These are phyloP conservation scores for Suhomyces pyralidae DNA, from an alignment of 805 yeast genomes.

Conservation along the genomic window DNA sequence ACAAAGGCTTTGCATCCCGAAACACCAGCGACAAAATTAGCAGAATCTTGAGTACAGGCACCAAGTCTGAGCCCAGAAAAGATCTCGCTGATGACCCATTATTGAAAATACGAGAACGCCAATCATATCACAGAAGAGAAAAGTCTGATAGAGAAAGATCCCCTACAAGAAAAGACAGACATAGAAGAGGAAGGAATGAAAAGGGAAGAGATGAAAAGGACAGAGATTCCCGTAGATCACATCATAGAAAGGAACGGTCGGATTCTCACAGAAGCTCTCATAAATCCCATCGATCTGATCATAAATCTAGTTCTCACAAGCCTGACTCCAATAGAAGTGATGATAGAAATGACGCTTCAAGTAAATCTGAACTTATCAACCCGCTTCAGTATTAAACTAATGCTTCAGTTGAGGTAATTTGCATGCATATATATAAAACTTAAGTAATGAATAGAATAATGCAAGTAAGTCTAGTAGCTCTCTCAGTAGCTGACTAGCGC, in stretches of 20 bases:
- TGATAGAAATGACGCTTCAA: neutral
- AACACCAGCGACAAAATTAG: neutral
- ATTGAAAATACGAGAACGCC: slow-evolving; percentile 27
- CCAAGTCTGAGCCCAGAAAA: slow-evolving; percentile 29
- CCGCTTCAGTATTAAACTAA: neutral
- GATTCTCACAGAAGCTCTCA: slow-evolving; percentile 7
- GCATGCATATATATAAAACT: too few species aligned
- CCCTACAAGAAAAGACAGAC: neutral
- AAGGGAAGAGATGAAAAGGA: slow-evolving; percentile 1
- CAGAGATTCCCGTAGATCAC: neutral
- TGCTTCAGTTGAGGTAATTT: too few species aligned
- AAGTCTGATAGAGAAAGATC: slow-evolving; percentile 1
- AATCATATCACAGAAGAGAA: slow-evolving; percentile 5
- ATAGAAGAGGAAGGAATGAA: neutral
- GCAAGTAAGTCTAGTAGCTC: too few species aligned
- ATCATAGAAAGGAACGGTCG: neutral
- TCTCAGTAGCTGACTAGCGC: too few species aligned
- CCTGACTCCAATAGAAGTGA: neutral
- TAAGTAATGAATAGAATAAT: too few species aligned
- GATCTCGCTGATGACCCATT: slow-evolving; percentile 48
- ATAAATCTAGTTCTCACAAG: neutral
- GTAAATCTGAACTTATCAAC: neutral
- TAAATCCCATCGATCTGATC: slow-evolving; percentile 1
- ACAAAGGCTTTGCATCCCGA: slow-evolving; percentile 10
- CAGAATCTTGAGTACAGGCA: slow-evolving; percentile 6